A percentile compares a stretch with the other conserved stretches of the same genome.
Evolutionary conservation across 306 rosid species (phyloP).

Genomic region (Neltuma alba): DNA sequence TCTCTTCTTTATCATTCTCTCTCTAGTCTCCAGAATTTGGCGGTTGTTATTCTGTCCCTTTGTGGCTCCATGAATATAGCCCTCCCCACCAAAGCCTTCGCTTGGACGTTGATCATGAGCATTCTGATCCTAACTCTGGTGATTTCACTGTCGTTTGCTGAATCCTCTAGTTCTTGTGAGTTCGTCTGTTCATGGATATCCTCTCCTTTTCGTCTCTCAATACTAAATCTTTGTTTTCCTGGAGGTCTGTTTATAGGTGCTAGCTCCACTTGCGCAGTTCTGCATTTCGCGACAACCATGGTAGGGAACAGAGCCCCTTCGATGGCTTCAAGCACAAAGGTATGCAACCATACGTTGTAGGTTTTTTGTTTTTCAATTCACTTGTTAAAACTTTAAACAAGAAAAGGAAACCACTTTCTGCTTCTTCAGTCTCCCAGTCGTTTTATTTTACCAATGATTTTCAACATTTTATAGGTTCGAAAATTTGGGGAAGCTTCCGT

Average conservation of each 20-base stretch:
- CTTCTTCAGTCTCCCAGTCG: not conserved
- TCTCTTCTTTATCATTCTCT: not conserved
- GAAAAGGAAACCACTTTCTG: not conserved
- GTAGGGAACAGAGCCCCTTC: conserved; percentile 27
- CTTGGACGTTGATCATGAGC: conserved; percentile 10
- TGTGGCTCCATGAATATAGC: conserved; percentile 41
- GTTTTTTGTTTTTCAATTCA: not conserved
- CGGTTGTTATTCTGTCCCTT: not conserved
- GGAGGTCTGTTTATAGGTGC: not conserved
- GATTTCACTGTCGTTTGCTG: conserved; percentile 33
- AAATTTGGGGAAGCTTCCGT: conserved; percentile 35
- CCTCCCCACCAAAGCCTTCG: conserved; percentile 22
- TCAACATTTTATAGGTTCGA: conserved; percentile 30
- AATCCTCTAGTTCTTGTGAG: conserved; percentile 48
- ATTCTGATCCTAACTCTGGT: conserved; percentile 12
- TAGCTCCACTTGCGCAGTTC: conserved; percentile 33
- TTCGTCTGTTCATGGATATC: not conserved
- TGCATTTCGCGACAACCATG: conserved; percentile 13
- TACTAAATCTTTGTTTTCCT: not conserved
- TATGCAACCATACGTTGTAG: conserved; percentile 7
- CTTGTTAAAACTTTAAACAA: not conserved
- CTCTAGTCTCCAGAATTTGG: not conserved
- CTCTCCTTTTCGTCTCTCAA: not conserved
- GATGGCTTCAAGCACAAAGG: conserved; percentile 30
- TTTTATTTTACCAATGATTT: not conserved